Base-by-base conservation (phyloP, 2,329 filamentous ascomycete species). In the Penicillium sp. region DNA sequence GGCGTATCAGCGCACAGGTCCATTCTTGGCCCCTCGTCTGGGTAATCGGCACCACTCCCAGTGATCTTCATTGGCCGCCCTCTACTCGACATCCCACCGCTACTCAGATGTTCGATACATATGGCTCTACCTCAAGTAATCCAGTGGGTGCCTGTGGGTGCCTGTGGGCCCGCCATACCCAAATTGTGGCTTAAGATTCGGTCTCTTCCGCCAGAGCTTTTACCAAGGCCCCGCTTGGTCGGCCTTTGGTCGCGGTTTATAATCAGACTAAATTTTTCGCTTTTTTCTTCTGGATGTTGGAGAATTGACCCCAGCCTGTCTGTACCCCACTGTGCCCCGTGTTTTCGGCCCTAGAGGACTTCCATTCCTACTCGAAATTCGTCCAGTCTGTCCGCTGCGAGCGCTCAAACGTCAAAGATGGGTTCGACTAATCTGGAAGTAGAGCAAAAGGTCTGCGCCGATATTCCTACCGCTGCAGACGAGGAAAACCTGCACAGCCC, bases 361-460 rank as follows among this genome's bases (percentile, higher is more conserved):
- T 52, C n/a, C 22, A 41, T 24, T 45, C 24, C 24, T 50, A n/a
- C 11, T n/a, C 37, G 8, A 24, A n/a, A 21, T 29, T 44, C 13
- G 19, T 37, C 37, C 35, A n/a, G 35, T 45, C 27, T 37, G 13
- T 31, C 44, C 27, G 39, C 39, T 16, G 43, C 48, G 19, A 33
- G 48, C 14, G 35, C 22, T 13, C 9, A 5, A 43, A 22, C 21
- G 11, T 22, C n/a, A 29, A 29, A 57, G 27, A 68, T 68, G 67
- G 62, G 58, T 41, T 58, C 62, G 35, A 63, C 61, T 56, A 62
- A 69, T 66, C 33, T 58, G 51, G 66, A 70, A 55, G 44, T 64
- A 56, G 65, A 69, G 49, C 64, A 69, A 50, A 68, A 63, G 53
- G 52, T 55, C 21, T 45, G 65, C 21, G 62, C 55, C 48, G 49